A percentile compares a stretch with the other conserved stretches of the same genome.
These are phyloP conservation scores for Diutina ranongensis DNA, from an alignment of 1,139 yeast species.

Conservation along the genomic window DNA sequence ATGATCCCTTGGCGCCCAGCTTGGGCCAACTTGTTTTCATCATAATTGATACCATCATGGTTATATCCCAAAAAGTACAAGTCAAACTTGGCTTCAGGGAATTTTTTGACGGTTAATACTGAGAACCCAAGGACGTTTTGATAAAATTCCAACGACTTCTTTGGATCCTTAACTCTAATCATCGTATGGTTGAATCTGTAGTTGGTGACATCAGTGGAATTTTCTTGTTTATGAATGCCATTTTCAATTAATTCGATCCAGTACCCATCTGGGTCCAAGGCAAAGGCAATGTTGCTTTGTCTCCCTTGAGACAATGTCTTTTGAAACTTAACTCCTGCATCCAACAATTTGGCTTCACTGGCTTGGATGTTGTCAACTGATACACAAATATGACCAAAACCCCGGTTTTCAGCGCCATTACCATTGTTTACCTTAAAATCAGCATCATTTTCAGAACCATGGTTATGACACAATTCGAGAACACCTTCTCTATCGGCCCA, in stretches of 20 bases:
- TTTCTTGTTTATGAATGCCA: constrained; percentile 28
- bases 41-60: constrained; percentile 21
- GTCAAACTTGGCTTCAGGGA: constrained; percentile 66
- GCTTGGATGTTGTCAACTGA: constrained; percentile 70
- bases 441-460: constrained; percentile 58
- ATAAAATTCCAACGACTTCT: constrained; percentile 65
- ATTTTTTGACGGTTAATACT: constrained; percentile 42
- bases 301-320: constrained; percentile 83
- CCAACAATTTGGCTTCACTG: constrained; percentile 46
- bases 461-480: constrained; percentile 73
- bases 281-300: constrained; percentile 87
- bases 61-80: constrained; percentile 76
- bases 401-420: constrained; percentile 71
- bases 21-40: constrained; percentile 16
- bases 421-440: constrained; percentile 62
- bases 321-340: constrained; percentile 60
- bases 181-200: constrained; percentile 80
- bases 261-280: constrained; percentile 89
- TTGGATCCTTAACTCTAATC: constrained; percentile 86
- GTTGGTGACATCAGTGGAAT: constrained; percentile 23
- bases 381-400: constrained; percentile 89
- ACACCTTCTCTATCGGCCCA: constrained; percentile 65
- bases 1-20: constrained; percentile 52
- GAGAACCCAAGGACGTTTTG: constrained; percentile 71
- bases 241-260: constrained; percentile 89